These are phyloP conservation scores for Amanita rimosa DNA, from an alignment of 768 basidiomycete species.

Conservation along the genomic window DNA sequence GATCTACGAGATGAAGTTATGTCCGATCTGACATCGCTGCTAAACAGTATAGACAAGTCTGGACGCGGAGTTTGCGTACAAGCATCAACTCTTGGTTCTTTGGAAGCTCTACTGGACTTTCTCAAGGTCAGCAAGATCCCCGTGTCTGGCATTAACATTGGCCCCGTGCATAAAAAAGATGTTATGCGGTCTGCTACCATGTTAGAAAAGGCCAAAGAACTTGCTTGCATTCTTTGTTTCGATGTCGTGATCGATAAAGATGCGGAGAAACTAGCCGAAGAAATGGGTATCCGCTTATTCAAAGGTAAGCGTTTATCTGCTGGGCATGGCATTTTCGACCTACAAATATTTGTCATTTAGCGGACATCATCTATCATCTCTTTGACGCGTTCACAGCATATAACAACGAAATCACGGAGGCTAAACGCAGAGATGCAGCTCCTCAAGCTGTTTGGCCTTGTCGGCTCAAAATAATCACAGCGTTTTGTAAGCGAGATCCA, in stretches of 20 bases:
- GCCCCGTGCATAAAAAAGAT: constrained; percentile 92
- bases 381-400: constrained; percentile 96
- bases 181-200: constrained; percentile 87
- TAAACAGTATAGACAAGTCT: constrained; percentile 87
- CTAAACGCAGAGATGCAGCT: constrained; percentile 85
- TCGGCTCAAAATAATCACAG: constrained; percentile 84
- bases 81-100: constrained; percentile 91
- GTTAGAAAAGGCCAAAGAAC: constrained; percentile 93
- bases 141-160: constrained; percentile 95
- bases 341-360: constrained; percentile 27
- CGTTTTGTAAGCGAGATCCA: constrained; percentile 93
- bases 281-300: constrained; percentile 90
- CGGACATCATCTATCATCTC: constrained; percentile 97
- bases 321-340: not conserved
- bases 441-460: constrained; percentile 97
- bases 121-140: constrained; percentile 92
- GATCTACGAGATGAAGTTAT: constrained; percentile 92
- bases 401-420: constrained; percentile 83
- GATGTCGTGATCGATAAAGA: constrained; percentile 94
- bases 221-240: constrained; percentile 93
- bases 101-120: constrained; percentile 96
- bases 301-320: constrained; percentile 46
- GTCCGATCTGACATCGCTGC: constrained; percentile 83
- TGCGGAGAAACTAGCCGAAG: constrained; percentile 82
- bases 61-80: constrained; percentile 98